Evolutionary conservation across 2,329 filamentous ascomycete genomes (phyloP).

Genomic region (Nigrospora osmanthi): DNA sequence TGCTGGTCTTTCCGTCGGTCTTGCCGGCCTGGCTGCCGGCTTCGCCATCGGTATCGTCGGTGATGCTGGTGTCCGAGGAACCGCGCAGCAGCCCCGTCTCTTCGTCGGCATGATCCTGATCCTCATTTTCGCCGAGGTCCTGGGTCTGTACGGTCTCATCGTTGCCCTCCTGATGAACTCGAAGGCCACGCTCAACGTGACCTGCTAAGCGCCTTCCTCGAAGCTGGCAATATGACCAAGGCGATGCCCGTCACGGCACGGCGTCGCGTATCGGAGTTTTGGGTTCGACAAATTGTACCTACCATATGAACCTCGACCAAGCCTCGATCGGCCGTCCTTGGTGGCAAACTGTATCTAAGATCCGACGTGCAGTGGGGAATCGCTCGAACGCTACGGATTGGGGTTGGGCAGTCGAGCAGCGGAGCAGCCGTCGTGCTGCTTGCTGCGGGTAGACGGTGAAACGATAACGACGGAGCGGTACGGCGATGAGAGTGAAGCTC

Average conservation of each 20-base stretch:
- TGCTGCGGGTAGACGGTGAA: background rate
- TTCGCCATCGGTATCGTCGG: slow-evolving; percentile 69
- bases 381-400: too few relatives aligned
- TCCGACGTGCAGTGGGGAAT: too few relatives aligned
- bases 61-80: slow-evolving; percentile 83
- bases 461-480: background rate
- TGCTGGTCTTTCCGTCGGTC: slow-evolving; percentile 73
- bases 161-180: slow-evolving; percentile 99
- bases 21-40: slow-evolving; percentile 75
- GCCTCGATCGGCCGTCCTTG: too few relatives aligned
- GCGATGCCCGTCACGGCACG: background rate
- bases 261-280: background rate
- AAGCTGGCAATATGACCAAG: background rate
- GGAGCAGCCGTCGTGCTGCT: background rate
- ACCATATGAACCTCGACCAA: background rate
- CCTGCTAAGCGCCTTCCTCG: background rate
- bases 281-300: background rate
- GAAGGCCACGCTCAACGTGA: slow-evolving; percentile 60
- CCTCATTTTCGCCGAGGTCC: slow-evolving; percentile 98
- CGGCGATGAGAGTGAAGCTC: background rate
- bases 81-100: slow-evolving; percentile 74
- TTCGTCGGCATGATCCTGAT: slow-evolving; percentile 98
- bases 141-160: slow-evolving; percentile 99
- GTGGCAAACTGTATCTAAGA: too few relatives aligned
- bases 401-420: background rate